Conservation (phyloP, 1,284 basidiomycete genomes). For the Paramarasmius palmivorus region DNA sequence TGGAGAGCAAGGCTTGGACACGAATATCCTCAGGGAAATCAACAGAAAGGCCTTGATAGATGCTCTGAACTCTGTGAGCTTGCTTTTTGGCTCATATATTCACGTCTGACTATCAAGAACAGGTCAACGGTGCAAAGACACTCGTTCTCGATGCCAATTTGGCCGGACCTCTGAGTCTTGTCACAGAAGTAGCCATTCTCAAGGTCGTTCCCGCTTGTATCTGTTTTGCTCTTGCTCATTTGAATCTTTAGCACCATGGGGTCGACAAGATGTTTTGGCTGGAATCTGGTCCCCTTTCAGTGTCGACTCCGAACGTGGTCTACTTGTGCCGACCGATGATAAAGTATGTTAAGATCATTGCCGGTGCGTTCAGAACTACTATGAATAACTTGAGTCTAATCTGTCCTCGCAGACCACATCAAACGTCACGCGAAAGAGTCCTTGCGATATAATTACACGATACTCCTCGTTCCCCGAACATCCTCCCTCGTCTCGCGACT, state of each 20-base stretch:
- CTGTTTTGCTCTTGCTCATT: constrained; percentile 5
- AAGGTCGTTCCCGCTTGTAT: constrained; percentile 57
- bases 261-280: constrained; percentile 99
- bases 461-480: constrained; percentile 85
- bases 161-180: constrained; percentile 89
- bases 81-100: not conserved
- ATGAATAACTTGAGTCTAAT: constrained; percentile 19
- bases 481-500: constrained; percentile 85
- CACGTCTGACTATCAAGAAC: constrained; percentile 10
- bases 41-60: constrained; percentile 78
- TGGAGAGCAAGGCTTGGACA: constrained; percentile 55
- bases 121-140: constrained; percentile 95
- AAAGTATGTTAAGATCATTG: constrained; percentile 85
- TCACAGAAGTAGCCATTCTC: constrained; percentile 89
- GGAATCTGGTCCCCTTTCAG: constrained; percentile 82
- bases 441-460: constrained; percentile 82
- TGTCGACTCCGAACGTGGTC: constrained; percentile 86
- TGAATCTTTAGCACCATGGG: constrained; percentile 79
- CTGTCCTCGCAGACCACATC: constrained; percentile 73
- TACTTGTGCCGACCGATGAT: constrained; percentile 92
- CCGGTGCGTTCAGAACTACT: constrained; percentile 56
- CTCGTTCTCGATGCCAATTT: constrained; percentile 88
- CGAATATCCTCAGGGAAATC: constrained; percentile 73
- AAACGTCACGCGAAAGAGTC: constrained; percentile 70
- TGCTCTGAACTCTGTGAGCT: constrained; percentile 73